Evolutionary conservation across 305 asterid species (phyloP).

Genomic region (Fraxinus paxiana): DNA sequence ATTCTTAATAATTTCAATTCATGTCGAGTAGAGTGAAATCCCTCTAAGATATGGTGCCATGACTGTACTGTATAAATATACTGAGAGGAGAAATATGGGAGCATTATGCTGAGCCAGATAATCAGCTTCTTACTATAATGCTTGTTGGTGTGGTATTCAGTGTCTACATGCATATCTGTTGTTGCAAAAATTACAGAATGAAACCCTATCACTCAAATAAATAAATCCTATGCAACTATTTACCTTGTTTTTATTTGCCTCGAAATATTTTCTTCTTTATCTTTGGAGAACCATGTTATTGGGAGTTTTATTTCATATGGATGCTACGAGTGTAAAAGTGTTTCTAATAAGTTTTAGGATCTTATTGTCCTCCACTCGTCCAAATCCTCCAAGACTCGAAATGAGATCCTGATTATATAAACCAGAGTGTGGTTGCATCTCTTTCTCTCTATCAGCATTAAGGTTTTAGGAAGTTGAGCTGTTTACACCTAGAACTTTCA

Average conservation of each 20-base stretch:
- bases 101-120: not conserved
- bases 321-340: conserved; percentile 7
- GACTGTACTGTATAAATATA: not conserved
- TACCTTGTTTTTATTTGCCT: not conserved
- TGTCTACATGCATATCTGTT: not conserved
- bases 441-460: not conserved
- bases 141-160: not conserved
- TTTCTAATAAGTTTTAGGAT: not conserved
- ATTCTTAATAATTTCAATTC: not conserved
- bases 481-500: not conserved
- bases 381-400: not conserved
- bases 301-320: not conserved
- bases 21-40: not conserved
- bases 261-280: not conserved
- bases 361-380: not conserved
- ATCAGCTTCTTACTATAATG: not conserved
- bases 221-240: not conserved
- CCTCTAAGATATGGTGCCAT: not conserved
- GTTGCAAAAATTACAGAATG: not conserved
- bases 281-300: not conserved
- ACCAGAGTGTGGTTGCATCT: conserved; percentile 7
- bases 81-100: not conserved
- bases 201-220: not conserved
- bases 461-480: conserved; percentile 16
- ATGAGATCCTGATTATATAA: conserved; percentile 18